A percentile compares a stretch with the other conserved stretches of the same genome.
Conservation (phyloP, 2,329 filamentous ascomycete species). For the Lecanicillium sp. region DNA sequence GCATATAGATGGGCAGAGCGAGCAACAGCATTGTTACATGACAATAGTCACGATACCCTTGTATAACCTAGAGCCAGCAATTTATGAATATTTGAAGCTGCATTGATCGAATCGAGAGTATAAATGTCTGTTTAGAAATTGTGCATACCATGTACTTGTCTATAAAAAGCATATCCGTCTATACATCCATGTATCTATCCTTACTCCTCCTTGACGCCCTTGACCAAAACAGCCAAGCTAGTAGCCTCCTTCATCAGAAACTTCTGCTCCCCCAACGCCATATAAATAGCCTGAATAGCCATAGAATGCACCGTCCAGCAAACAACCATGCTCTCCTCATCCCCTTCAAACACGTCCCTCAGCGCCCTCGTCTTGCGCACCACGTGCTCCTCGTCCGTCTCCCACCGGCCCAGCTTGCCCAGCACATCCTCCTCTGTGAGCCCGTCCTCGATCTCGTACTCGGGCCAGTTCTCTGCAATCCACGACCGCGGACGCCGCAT, state of each 20-base stretch:
- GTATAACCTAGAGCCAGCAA: too few species aligned
- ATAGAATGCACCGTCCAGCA: slow-evolving; percentile 42
- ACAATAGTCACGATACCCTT: too few species aligned
- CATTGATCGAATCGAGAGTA: neutral
- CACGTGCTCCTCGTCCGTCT: slow-evolving; percentile 40
- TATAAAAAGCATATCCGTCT: too few species aligned
- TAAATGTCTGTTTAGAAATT: too few species aligned
- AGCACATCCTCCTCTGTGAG: slow-evolving; percentile 48
- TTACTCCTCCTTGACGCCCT: slow-evolving; percentile 18
- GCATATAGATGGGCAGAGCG: too few species aligned
- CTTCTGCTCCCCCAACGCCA: slow-evolving; percentile 32
- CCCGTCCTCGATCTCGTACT: slow-evolving; percentile 41
- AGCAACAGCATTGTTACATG: too few species aligned
- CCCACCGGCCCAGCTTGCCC: slow-evolving; percentile 38
- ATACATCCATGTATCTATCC: too few species aligned
- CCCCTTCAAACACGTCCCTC: slow-evolving; percentile 35
- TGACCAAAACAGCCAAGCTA: slow-evolving; percentile 48
- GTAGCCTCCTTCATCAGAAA: slow-evolving; percentile 41
- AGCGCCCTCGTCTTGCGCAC: slow-evolving; percentile 32
- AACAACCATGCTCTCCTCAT: slow-evolving; percentile 27
- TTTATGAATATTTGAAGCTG: neutral
- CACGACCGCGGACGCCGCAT: slow-evolving; percentile 37
- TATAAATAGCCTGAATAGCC: slow-evolving; percentile 33
- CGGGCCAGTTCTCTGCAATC: slow-evolving; percentile 41
- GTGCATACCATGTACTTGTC: too few species aligned